Percentiles rank a stretch among this genome's conserved stretches.
These are phyloP conservation scores for Leishmania braziliensis DNA, from an alignment of 208 protist genomes.

Conservation along the genomic window DNA sequence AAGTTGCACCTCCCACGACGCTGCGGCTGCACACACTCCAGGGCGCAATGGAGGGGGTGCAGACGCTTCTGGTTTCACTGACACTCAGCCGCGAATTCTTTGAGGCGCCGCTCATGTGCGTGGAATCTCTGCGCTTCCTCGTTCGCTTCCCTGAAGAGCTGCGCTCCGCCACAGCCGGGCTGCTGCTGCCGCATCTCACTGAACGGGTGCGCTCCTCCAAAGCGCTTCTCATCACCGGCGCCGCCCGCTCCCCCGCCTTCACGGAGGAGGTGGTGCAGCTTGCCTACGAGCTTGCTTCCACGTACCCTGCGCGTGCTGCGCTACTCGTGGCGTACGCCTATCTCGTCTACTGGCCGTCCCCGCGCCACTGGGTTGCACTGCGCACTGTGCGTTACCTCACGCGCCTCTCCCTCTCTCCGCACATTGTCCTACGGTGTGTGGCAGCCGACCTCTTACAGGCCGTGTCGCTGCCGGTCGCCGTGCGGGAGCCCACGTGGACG, in stretches of 20 bases:
- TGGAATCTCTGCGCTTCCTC: constrained; percentile 15
- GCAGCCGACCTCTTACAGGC: constrained; percentile 21
- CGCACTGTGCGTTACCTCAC: constrained; percentile 11
- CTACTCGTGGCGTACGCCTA: constrained; percentile 18
- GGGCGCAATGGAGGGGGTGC: constrained; percentile 12
- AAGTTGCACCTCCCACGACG: neutral
- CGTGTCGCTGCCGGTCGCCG: constrained; percentile 9
- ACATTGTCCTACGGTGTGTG: constrained; percentile 20
- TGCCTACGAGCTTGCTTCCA: constrained; percentile 16
- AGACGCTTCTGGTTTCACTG: constrained; percentile 4
- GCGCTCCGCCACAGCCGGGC: constrained; percentile 7
- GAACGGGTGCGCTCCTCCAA: neutral
- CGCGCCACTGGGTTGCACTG: constrained; percentile 13
- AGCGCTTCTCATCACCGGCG: neutral
- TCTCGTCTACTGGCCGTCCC: constrained; percentile 22
- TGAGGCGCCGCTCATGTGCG: constrained; percentile 1
- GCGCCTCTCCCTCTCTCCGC: constrained; percentile 6
- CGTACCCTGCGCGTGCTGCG: constrained; percentile 22
- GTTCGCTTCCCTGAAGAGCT: constrained; percentile 27
- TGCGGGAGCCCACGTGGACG: constrained; percentile 4
- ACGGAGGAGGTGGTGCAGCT: constrained; percentile 24
- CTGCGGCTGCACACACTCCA: constrained; percentile 18
- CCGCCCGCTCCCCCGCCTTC: constrained; percentile 13
- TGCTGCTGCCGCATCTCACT: constrained; percentile 5
- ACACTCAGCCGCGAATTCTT: neutral